Evolutionary conservation across 83 land plant genomes (phyloP), one percentile per base, ranked within the genome.

Genomic region (Picea abies): DNA sequence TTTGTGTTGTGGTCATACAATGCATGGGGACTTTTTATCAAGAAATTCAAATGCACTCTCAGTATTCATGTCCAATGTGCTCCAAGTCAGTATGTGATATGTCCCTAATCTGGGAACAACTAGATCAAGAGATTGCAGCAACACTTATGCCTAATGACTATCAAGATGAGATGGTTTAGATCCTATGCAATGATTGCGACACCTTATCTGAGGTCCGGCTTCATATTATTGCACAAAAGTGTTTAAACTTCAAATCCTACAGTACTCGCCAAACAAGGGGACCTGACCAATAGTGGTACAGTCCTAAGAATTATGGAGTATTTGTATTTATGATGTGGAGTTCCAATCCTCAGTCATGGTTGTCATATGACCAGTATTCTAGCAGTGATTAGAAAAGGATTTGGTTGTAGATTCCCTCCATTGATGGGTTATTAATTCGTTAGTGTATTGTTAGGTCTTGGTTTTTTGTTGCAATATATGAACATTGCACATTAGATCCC

Each of bases 171-270:
- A 91, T 89, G 93, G 93, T 89, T 60, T 90, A 89, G 90, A 94
- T 95, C 26, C 90, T 92, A 7, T 96, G 98, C 90, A 96, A 96
- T 79, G 98, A 96, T 72, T 96, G 97, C 83, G 90, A 89, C n/a
- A 58, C 80, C 0, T 88, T 66, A 37, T 89, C 88, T 15, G 83
- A 90, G 44, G 98, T 96, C 4, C 86, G 58, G 14, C 94, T 82
- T 70, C 98, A 96, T 83, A 41, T 91, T 52, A 65, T 94, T 63
- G 97, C 91, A 11, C 94, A 92, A 10, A 96, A 96, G 84, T 96
- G 98, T 80, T 84, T 83, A 3, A 78, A 80, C 29, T 96, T 97
- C 91, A 87, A 84, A 47, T 94, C 98, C 0, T 96, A 96, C 87
- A 96, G 94, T 84, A 96, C 98, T 11, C 88, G 97, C 29, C 87